A percentile compares a stretch with the other conserved stretches of the same genome.
These are phyloP conservation scores for Amauroascus niger DNA, from an alignment of 2,329 filamentous ascomycete species.

Conservation along the genomic window DNA sequence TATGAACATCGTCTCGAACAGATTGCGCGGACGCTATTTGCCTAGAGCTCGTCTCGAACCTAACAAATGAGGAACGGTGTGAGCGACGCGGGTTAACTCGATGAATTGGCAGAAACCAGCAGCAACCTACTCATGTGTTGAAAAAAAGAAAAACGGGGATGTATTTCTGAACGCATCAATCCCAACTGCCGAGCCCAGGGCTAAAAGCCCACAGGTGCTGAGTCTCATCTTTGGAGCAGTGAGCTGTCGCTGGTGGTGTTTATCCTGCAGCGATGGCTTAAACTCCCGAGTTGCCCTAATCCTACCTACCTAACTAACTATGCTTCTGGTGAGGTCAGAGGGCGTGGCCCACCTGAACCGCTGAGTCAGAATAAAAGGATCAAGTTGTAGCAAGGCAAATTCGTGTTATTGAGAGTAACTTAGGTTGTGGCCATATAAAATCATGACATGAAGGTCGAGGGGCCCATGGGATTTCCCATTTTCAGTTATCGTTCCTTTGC, in stretches of 20 bases:
- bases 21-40: constrained; percentile 38
- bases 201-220: constrained; percentile 37
- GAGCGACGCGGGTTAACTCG: neutral
- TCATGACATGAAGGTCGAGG: too few species aligned
- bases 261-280: neutral
- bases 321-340: neutral
- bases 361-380: too few species aligned
- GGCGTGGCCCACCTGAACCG: too few species aligned
- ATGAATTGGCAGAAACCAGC: neutral
- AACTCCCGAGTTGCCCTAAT: neutral
- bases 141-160: constrained; percentile 81
- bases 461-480: too few species aligned
- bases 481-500: too few species aligned
- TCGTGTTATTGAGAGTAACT: too few species aligned
- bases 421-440: too few species aligned
- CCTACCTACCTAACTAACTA: too few species aligned
- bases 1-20: constrained; percentile 35
- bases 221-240: constrained; percentile 33
- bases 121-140: constrained; percentile 63
- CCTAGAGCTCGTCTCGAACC: constrained; percentile 33
- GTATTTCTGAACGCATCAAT: constrained; percentile 72
- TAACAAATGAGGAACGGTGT: constrained; percentile 17
- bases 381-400: too few species aligned
- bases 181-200: constrained; percentile 45
- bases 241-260: neutral